A percentile compares a stretch with the other conserved stretches of the same genome.
Conservation (phyloP, 805 yeast species). For the Hanseniaspora thailandica region DNA sequence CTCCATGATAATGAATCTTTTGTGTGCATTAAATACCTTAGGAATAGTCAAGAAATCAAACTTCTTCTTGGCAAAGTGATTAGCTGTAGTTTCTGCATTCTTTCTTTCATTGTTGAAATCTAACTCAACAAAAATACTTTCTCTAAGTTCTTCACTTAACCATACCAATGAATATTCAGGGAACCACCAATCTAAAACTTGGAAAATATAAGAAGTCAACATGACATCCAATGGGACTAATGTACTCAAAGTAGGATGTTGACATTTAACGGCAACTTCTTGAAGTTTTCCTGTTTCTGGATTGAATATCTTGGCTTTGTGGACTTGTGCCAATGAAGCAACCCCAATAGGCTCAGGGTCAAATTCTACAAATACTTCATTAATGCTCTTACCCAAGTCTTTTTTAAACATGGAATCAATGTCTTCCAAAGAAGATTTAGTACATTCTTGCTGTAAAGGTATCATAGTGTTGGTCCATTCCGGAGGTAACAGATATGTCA, state of each 20-base stretch:
- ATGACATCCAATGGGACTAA: slow-evolving; percentile 84
- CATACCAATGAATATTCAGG: slow-evolving; percentile 90
- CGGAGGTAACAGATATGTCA: slow-evolving; percentile 77
- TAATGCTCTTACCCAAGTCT: slow-evolving; percentile 44
- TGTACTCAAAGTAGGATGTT: slow-evolving; percentile 76
- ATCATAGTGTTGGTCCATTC: slow-evolving; percentile 96
- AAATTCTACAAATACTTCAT: slow-evolving; percentile 56
- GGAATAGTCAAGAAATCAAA: slow-evolving; percentile 53
- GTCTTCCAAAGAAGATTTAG: slow-evolving; percentile 60
- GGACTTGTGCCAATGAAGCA: slow-evolving; percentile 95
- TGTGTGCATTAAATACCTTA: slow-evolving; percentile 48
- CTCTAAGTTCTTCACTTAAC: slow-evolving; percentile 88
- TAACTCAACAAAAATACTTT: slow-evolving; percentile 78
- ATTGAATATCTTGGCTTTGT: slow-evolving; percentile 48
- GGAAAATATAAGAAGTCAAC: slow-evolving; percentile 66
- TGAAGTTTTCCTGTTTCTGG: slow-evolving; percentile 36
- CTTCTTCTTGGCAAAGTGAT: slow-evolving; percentile 39
- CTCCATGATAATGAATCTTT: slow-evolving; percentile 78
- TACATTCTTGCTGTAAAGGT: slow-evolving; percentile 85
- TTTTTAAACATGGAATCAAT: slow-evolving; percentile 51
- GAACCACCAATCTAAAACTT: slow-evolving; percentile 60
- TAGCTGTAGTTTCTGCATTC: slow-evolving; percentile 61
- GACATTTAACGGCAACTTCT: slow-evolving; percentile 85
- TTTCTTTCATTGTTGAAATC: slow-evolving; percentile 79
- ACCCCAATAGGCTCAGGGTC: slow-evolving; percentile 76